Percentiles rank a stretch among this genome's conserved stretches.
phyloP scores from a whole-genome alignment of 805 yeast species.

The Wickerhamiella hasegawae region DNA sequence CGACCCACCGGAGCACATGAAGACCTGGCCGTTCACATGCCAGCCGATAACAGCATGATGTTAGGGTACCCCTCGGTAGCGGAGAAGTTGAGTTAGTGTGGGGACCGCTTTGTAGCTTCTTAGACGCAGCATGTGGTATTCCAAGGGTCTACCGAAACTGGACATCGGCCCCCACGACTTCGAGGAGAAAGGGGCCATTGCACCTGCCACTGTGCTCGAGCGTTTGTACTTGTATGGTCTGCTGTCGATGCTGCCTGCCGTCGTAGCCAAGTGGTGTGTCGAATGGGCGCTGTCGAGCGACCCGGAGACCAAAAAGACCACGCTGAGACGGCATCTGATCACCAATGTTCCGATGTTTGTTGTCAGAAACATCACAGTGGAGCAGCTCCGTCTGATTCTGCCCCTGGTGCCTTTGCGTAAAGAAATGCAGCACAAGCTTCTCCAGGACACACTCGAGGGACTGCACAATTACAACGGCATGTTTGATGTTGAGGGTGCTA shows the following conservation, averaged over 20 bases:
- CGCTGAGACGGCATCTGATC: background rate
- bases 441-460: background rate
- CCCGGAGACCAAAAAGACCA: background rate
- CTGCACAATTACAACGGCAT: background rate
- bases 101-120: too few relatives aligned
- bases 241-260: background rate
- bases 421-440: background rate
- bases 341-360: background rate
- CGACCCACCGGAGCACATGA: too few relatives aligned
- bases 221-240: background rate
- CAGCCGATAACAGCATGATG: too few relatives aligned
- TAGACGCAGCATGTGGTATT: too few relatives aligned
- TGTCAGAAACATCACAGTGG: background rate
- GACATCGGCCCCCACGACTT: background rate
- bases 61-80: too few relatives aligned
- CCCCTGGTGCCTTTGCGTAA: background rate
- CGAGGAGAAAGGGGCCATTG: background rate
- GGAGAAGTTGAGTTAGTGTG: too few relatives aligned
- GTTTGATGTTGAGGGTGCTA: slow-evolving; percentile 20
- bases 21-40: too few relatives aligned
- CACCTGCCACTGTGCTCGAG: background rate
- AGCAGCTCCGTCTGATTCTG: background rate
- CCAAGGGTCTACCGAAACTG: too few relatives aligned
- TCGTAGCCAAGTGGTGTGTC: background rate
- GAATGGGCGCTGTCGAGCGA: background rate